A percentile compares a stretch with the other conserved stretches of the same genome.
Evolutionary conservation across 2,329 filamentous ascomycete species (phyloP).

Genomic region (Graphilbum sp.): DNA sequence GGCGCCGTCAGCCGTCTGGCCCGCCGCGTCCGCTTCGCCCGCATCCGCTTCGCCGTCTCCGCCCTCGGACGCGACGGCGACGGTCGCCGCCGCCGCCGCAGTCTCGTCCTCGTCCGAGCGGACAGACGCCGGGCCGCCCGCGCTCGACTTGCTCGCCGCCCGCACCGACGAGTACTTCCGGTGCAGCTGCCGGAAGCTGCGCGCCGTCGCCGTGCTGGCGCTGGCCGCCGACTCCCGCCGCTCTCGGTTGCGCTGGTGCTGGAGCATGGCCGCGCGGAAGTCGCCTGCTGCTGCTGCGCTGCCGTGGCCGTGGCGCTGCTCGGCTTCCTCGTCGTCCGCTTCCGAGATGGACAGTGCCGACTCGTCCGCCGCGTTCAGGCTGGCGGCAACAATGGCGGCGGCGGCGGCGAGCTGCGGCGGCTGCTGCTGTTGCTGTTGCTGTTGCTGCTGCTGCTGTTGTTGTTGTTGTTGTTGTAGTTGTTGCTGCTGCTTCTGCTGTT

Average conservation of each 20-base stretch:
- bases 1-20: background rate
- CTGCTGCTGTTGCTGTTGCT: background rate
- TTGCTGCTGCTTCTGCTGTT: constrained; percentile 10
- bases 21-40: constrained; percentile 21
- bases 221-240: constrained; percentile 48
- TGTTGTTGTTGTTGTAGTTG: background rate
- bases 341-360: background rate
- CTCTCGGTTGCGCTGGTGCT: constrained; percentile 21
- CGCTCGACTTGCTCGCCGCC: constrained; percentile 18
- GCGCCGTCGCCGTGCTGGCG: constrained; percentile 48
- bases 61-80: too few relatives aligned
- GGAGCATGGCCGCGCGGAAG: too few relatives aligned
- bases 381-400: background rate
- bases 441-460: background rate
- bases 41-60: constrained; percentile 38
- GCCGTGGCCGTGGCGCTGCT: too few relatives aligned
- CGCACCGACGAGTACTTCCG: constrained; percentile 41
- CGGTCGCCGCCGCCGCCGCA: too few relatives aligned
- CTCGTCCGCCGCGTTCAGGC: background rate
- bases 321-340: background rate
- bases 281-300: too few relatives aligned
- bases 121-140: constrained; percentile 10
- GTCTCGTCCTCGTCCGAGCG: constrained; percentile 27
- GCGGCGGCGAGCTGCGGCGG: background rate
- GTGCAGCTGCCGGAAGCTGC: constrained; percentile 47